Base-by-base conservation (phyloP, 2,329 filamentous ascomycete species). In the Penicillium sp. region DNA sequence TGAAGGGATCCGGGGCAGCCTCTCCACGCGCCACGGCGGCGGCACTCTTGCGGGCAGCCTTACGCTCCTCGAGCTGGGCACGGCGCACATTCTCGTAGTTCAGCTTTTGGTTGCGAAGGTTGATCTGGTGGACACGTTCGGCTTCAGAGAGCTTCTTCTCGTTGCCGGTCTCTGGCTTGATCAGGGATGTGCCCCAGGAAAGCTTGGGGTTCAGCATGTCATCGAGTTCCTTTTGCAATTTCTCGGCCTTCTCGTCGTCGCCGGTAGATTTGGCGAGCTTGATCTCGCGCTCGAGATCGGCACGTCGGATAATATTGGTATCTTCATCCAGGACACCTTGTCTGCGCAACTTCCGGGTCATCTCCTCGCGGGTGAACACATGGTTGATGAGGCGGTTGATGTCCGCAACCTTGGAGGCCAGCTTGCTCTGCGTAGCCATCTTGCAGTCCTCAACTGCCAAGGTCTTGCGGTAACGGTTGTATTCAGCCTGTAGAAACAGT, bases 61-160 rank as follows among this genome's bases (percentile, higher is more conserved):
- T 84, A 67, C 88, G 85, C 78, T 99, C 95, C 67, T 89, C 89
- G 57, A 96, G 82, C 73, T 97, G 90, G 0, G 93, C 94, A 75
- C 91, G 90, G 60, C 94, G 91, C n/a, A 98, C 90, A 50, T 90
- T 88, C 73, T 96, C 91, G n/a, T 86, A 85, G 71, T 97, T 97
- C 67, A 88, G 84, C 59, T 88, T 87, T 62, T 94, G 88, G 76
- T 96, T 97, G 71, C 90, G 87, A 31, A 86, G 83, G 76, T 99
- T 99, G 65, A 96, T 83, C 70, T 90, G 85, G 0, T 91, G 90
- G 25, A 98, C 84, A 31, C 90, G 88, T 64, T 96, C 91, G 74
- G 94, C 91, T 74, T 96, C 90, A 11, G 81, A 82, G 28, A 55
- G 62, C 37, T 84, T 81, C 8, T 83, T 80, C 67, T 82, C 76